These are phyloP conservation scores for Alternaria novae-zelandiae DNA, from an alignment of 2,329 filamentous ascomycete genomes.

Conservation along the genomic window DNA sequence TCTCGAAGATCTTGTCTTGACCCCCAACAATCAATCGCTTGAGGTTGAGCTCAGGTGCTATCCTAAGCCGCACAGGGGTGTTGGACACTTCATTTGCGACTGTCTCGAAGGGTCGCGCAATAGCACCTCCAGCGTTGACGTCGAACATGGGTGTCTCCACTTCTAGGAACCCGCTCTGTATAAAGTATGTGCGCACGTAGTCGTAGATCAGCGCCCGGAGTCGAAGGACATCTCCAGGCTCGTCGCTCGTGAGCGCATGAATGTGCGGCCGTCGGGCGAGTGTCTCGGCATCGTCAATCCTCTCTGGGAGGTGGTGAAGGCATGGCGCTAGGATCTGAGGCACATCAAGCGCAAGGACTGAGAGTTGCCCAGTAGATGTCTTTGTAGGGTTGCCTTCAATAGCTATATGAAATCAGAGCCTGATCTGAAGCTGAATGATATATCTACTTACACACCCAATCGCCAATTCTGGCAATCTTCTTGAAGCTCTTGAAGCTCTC, in stretches of 20 bases:
- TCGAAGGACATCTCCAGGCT: slow-evolving; percentile 71
- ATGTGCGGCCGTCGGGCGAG: slow-evolving; percentile 81
- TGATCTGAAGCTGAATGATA: slow-evolving; percentile 2
- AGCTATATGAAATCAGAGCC: slow-evolving; percentile 50
- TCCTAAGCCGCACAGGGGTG: slow-evolving; percentile 76
- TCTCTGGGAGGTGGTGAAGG: slow-evolving; percentile 77
- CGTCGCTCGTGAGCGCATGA: slow-evolving; percentile 79
- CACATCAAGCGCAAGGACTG: slow-evolving; percentile 70
- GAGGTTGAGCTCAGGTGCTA: slow-evolving; percentile 93
- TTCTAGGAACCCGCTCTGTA: slow-evolving; percentile 76
- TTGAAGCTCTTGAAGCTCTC: slow-evolving; percentile 66
- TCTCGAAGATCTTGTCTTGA: slow-evolving; percentile 88
- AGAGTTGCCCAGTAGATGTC: slow-evolving; percentile 76
- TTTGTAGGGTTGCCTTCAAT: slow-evolving; percentile 73
- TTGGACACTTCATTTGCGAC: slow-evolving; percentile 76
- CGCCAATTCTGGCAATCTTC: slow-evolving; percentile 76
- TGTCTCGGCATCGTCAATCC: slow-evolving; percentile 72
- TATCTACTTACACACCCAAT: slow-evolving; percentile 74
- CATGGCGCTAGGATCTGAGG: slow-evolving; percentile 78
- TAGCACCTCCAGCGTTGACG: slow-evolving; percentile 82
- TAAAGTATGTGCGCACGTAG: slow-evolving; percentile 75
- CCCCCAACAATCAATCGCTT: slow-evolving; percentile 91
- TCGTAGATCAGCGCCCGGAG: slow-evolving; percentile 77
- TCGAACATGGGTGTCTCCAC: slow-evolving; percentile 91
- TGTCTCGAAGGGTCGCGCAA: slow-evolving; percentile 85